These are phyloP conservation scores for Lignosus rhinocerotis DNA, from an alignment of 1,284 basidiomycete genomes.

Conservation along the genomic window DNA sequence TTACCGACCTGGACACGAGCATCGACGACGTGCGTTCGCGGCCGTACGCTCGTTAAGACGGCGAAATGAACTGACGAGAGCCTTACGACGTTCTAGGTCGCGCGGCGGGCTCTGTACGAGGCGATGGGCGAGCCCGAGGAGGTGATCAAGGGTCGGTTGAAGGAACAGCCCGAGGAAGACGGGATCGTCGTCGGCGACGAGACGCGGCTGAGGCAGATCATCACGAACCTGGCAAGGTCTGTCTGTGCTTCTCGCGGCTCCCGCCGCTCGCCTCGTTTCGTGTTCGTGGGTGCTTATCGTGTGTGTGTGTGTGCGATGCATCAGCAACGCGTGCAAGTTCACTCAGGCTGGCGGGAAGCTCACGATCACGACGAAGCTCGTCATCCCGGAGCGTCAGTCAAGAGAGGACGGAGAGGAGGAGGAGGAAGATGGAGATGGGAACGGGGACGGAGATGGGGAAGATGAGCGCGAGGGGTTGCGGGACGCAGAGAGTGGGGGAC, in stretches of 20 bases:
- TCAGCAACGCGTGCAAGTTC: slow-evolving; percentile 78
- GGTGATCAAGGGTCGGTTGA: slow-evolving; percentile 41
- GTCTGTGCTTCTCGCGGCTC: slow-evolving; percentile 14
- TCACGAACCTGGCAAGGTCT: slow-evolving; percentile 76
- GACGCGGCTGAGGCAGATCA: slow-evolving; percentile 77
- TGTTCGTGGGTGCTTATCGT: not conserved
- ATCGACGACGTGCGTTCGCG: slow-evolving; percentile 63
- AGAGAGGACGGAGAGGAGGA: slow-evolving; percentile 10
- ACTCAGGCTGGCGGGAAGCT: slow-evolving; percentile 74
- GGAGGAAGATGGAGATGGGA: not conserved
- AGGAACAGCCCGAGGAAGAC: slow-evolving; percentile 49
- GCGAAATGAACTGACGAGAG: not conserved
- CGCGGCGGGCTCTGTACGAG: slow-evolving; percentile 56
- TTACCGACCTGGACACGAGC: slow-evolving; percentile 68
- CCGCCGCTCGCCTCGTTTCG: not conserved
- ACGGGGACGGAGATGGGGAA: not conserved
- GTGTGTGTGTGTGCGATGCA: not conserved
- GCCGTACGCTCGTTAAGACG: not conserved
- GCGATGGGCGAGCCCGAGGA: slow-evolving; percentile 51
- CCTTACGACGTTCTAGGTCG: slow-evolving; percentile 38
- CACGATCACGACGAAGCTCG: slow-evolving; percentile 57
- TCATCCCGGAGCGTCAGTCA: slow-evolving; percentile 40
- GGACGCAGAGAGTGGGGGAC: not conserved
- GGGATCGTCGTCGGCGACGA: slow-evolving; percentile 79
- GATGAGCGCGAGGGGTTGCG: not conserved